phyloP scores from a whole-genome alignment of 75 land plant species.

The Picea sitchensis region DNA sequence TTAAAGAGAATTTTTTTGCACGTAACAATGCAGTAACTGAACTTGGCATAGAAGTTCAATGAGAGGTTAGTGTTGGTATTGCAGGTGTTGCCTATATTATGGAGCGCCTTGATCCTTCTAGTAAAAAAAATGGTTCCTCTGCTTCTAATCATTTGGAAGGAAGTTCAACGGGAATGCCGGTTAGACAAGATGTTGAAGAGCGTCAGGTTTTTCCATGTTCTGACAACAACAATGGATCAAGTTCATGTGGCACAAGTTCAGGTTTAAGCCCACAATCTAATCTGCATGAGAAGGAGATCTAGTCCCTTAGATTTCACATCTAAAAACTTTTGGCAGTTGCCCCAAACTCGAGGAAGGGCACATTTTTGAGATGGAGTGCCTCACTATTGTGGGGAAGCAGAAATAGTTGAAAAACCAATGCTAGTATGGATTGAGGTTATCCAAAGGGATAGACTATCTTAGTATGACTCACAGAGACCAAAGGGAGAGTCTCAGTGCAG shows the following conservation, averaged over 20 bases:
- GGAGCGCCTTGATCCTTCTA: conserved; percentile 43
- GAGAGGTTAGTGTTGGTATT: conserved; percentile 60
- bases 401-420: no score
- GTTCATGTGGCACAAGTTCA: conserved; percentile 38
- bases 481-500: no score
- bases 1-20: conserved; percentile 77
- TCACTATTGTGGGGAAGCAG: no score
- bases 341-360: no score
- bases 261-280: conserved; percentile 13
- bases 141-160: conserved; percentile 10
- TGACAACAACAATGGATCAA: conserved; percentile 9
- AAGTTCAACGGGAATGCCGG: conserved; percentile 14
- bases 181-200: conserved; percentile 6
- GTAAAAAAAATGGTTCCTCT: conserved; percentile 17
- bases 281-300: no score
- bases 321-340: no score
- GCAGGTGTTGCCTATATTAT: conserved; percentile 53
- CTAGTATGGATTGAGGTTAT: no score
- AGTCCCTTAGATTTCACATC: no score
- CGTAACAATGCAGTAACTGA: conserved; percentile 50
- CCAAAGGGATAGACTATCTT: no score
- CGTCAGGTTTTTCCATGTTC: conserved; percentile 6
- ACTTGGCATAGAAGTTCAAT: conserved; percentile 39
- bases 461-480: no score
- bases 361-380: no score